Base-by-base conservation (phyloP, 2,329 filamentous ascomycete species). In the Neopestalotiopsis sp. region DNA sequence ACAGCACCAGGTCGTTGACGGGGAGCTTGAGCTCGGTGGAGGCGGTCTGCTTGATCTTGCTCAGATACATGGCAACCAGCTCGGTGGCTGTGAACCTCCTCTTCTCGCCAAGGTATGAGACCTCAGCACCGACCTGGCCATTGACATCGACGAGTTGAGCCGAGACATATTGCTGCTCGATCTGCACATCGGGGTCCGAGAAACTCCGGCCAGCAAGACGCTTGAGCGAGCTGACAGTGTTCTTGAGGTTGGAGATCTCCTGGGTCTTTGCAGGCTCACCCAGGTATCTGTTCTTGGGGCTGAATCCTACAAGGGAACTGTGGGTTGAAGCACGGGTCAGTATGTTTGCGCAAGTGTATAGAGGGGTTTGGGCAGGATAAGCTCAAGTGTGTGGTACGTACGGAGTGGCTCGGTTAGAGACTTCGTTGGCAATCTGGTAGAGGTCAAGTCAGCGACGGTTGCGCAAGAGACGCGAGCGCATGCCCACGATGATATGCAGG, bases 161-260 rank as follows among this genome's bases (percentile, higher is more conserved):
- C 49, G 94, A 94, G 79, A 97, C 91, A 83, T 90, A 98, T 79
- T 97, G 88, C 84, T 97, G 93, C 88, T 99, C 96, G 79, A 96
- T 88, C 84, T 94, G 89, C 72, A 97, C 88, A 88, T 99, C 96
- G 79, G 96, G 94, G 80, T 99, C 96, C 81, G 88, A 91, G 84
- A 95, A 88, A 72, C 89, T 87, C 80, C 96, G 94, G 79, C 96
- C 96, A 78, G 92, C 92, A 76, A 99, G 91, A 78, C 96, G 94
- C 86, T 97, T 97, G 78, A 99, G 89, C 74, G 90, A 95, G 81
- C 90, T 88, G 84, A 99, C 93, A 75, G 96, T 99, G 89, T 99
- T 99, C 88, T 98, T 99, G 79, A 98, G 90, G 88, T 99, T 99
- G 79, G 95, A 97, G 81, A 97, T 97, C 85, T 99, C 96, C 85